Evolutionary conservation across 116 monocot species (phyloP).

Genomic region (Trichopus zeylanicus): DNA sequence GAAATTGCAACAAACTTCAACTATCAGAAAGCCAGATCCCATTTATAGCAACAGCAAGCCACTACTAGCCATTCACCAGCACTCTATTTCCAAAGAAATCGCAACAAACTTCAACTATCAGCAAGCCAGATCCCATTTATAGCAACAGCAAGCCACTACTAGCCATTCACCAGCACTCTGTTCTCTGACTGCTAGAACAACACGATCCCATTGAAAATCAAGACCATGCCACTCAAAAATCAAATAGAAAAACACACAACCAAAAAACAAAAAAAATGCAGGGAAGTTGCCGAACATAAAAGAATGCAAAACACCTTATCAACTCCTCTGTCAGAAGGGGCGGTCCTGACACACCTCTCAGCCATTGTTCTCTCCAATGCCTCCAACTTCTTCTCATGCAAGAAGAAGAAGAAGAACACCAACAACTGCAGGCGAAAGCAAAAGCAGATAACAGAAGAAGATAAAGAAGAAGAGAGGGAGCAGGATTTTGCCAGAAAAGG

Average conservation of each 20-base stretch:
- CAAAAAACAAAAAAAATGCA: constrained; percentile 1
- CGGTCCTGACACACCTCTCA: constrained; percentile 30
- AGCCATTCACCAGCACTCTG: background rate
- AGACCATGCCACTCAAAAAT: background rate
- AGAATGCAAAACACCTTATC: constrained; percentile 28
- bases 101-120: background rate
- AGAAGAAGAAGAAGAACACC: constrained; percentile 1
- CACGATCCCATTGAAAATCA: too few species aligned
- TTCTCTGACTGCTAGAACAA: background rate
- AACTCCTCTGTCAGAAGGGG: constrained; percentile 35
- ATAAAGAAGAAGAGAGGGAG: too few species aligned
- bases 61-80: too few species aligned
- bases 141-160: background rate
- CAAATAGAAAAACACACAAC: background rate
- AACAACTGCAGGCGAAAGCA: background rate
- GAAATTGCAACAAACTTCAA: background rate
- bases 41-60: background rate
- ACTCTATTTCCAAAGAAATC: background rate
- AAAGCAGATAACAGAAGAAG: too few species aligned
- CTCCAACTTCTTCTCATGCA: background rate
- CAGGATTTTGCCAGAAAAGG: too few species aligned
- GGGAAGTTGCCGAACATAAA: background rate
- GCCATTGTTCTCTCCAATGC: constrained; percentile 20
- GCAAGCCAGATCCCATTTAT: background rate
- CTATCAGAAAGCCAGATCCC: background rate